Evolutionary conservation across 768 basidiomycete genomes (phyloP).

Genomic region (Panaeolus cyanescens): DNA sequence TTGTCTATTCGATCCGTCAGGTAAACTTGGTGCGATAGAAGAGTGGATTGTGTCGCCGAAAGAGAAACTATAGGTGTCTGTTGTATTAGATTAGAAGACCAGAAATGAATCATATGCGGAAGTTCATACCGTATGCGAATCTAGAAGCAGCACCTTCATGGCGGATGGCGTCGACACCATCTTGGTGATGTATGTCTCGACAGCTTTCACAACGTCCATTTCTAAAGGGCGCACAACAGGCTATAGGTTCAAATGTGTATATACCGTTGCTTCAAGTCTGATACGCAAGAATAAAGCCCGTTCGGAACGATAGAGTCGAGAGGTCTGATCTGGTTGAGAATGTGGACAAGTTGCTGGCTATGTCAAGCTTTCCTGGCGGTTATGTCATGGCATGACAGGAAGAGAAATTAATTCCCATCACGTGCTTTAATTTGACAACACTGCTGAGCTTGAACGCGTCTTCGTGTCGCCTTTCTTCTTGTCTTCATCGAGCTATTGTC

Average conservation of each 20-base stretch:
- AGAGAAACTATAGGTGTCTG: slow-evolving; percentile 96
- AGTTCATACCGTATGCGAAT: slow-evolving; percentile 82
- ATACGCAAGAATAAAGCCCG: background rate
- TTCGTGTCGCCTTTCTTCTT: no score
- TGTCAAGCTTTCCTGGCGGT: background rate
- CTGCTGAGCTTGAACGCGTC: no score
- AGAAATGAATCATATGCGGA: background rate
- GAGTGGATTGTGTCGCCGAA: slow-evolving; percentile 89
- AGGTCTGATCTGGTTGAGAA: background rate
- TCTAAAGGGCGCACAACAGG: background rate
- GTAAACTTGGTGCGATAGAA: slow-evolving; percentile 96
- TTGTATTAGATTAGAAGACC: slow-evolving; percentile 8
- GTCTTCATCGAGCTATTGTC: no score
- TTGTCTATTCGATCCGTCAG: slow-evolving; percentile 98
- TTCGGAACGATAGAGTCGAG: background rate
- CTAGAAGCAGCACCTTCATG: slow-evolving; percentile 96
- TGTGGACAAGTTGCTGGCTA: background rate
- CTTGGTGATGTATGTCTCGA: slow-evolving; percentile 91
- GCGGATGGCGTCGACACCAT: slow-evolving; percentile 81
- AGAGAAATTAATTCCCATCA: background rate
- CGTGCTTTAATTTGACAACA: no score
- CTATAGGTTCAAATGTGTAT: background rate
- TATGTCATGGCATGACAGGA: background rate
- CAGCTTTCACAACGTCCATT: slow-evolving; percentile 96
- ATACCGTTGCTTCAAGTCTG: background rate